A percentile compares a stretch with the other conserved stretches of the same genome.
Evolutionary conservation across 2,329 filamentous ascomycete species (phyloP).

Genomic region (Colletotrichum endophyticum): DNA sequence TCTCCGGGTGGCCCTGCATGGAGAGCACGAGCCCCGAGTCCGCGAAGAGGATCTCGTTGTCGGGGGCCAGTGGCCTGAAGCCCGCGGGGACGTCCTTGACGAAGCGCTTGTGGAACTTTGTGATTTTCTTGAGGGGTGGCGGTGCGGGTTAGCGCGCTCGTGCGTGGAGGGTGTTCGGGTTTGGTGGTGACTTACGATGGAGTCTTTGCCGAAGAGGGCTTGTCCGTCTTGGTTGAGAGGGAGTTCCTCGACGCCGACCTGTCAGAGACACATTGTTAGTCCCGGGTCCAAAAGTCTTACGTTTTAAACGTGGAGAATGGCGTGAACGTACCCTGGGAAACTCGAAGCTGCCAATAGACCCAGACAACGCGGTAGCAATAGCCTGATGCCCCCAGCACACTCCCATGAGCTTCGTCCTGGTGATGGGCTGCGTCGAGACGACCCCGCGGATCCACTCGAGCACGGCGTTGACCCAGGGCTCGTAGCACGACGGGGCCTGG

Average conservation of each 20-base stretch:
- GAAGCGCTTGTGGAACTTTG: slow-evolving; percentile 16
- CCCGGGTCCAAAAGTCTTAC: background rate
- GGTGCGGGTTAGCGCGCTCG: background rate
- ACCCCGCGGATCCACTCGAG: slow-evolving; percentile 8
- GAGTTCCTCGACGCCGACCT: background rate
- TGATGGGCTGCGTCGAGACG: slow-evolving; percentile 2
- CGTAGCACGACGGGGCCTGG: background rate
- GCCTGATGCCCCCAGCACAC: slow-evolving; percentile 16
- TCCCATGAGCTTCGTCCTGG: slow-evolving; percentile 1
- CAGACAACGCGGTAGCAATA: slow-evolving; percentile 1
- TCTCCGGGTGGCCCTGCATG: slow-evolving; percentile 13
- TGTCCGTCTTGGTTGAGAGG: background rate
- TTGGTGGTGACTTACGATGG: background rate
- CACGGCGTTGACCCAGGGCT: slow-evolving; percentile 10
- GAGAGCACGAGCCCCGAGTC: slow-evolving; percentile 11
- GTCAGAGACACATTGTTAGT: background rate
- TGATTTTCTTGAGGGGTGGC: background rate
- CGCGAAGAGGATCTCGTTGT: slow-evolving; percentile 3
- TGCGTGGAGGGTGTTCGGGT: fast-evolving
- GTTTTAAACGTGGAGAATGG: background rate
- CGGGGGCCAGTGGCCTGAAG: background rate
- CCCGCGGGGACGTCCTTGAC: background rate
- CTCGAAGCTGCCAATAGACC: slow-evolving; percentile 5
- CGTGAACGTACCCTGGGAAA: background rate
- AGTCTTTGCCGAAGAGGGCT: background rate